Evolutionary conservation across 2,329 filamentous ascomycete genomes (phyloP), one percentile per base, ranked within the genome.

Genomic region (Calonectria leucothoes): DNA sequence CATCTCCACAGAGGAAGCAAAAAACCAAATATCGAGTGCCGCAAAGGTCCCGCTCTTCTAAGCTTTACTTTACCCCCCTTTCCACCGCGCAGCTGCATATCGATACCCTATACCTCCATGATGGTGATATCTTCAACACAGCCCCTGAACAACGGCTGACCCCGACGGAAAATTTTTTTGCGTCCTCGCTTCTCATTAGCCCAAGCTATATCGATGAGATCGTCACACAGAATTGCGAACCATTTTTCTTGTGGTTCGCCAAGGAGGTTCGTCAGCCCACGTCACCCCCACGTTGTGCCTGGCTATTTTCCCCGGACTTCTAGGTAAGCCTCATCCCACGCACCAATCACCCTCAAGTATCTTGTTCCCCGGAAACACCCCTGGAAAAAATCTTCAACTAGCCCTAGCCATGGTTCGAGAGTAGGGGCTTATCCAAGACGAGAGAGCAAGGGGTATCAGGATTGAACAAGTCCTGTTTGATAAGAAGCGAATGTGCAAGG

Each of bases 401-500:
- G n/a, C 14, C 66, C 23, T 20, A 51, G 35, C 35, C 65, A 37
- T 31, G 27, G 57, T 27, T 45, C 25, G 23, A 20, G 64, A 65
- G 29, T 20, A n/a, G 57, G 35, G 33, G 52, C 10, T 51, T 75
- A 57, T 29, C 72, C 35, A 61, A 71, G 66, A 51, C 66, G n/a
- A 51, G n/a, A 51, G 29, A 27, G 59, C 63, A 23, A 51, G 48
- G 61, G 66, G 65, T 57, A 55, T 65, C 39, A 59, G 66, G 33
- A 55, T 35, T 68, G 57, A 48, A 61, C 72, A 12, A 75, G 75
- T 73, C 76, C 71, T 74, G 70, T 75, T 61, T 76, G 48, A 70
- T 68, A 71, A 70, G 70, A 64, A 59, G 35, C 63, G 64, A 61
- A 66, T 39, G 27, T 61, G 69, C 67, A 51, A 79, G 77, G 76